Evolutionary conservation across 768 basidiomycete species (phyloP), one percentile per base, ranked within the genome.

Genomic region (Mycena vulgaris): DNA sequence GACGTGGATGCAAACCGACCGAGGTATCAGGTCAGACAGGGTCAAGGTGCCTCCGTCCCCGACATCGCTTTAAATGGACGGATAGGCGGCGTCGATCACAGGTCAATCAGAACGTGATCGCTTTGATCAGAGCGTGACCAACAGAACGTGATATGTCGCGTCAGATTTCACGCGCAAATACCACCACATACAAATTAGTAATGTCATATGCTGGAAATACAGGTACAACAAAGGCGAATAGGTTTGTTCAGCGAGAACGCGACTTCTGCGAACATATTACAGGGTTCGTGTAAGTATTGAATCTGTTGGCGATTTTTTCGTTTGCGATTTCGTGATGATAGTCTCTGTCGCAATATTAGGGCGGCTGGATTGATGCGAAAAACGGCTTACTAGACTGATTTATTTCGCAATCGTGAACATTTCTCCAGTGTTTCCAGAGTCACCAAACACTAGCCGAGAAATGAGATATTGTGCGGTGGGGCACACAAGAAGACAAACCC

Each of bases 361-460:
- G n/a, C n/a, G n/a, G n/a, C n/a, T n/a, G n/a, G n/a, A n/a, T n/a
- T n/a, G n/a, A n/a, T n/a, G n/a, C n/a, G n/a, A n/a, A n/a, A n/a
- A n/a, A n/a, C n/a, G n/a, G n/a, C 17, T 35, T 35, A 35, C 33
- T 6, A 35, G 33, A 39, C 10, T 10, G n/a, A 10, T 58, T 83
- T 75, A 84, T 52, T 75, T 61, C 21, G 73, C 76, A 66, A 90
- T 89, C 16, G 81, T 81, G 73, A 90, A 90, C 49, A 60, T 19
- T 9, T 77, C 78, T 31, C 88, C 84, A 59, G 79, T 83, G 73
- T 89, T 85, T 35, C 88, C 88, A 57, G 87, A 89, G 72, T 89
- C 88, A 9, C 88, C 88, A 61, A 88, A 83, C 51, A 89, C 88
- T 88, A 35, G 65, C 25, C 61, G 48, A 66, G 49, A 56, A 40